phyloP scores from a whole-genome alignment of 345 rosid genomes.

The Tarenaya hassleriana region DNA sequence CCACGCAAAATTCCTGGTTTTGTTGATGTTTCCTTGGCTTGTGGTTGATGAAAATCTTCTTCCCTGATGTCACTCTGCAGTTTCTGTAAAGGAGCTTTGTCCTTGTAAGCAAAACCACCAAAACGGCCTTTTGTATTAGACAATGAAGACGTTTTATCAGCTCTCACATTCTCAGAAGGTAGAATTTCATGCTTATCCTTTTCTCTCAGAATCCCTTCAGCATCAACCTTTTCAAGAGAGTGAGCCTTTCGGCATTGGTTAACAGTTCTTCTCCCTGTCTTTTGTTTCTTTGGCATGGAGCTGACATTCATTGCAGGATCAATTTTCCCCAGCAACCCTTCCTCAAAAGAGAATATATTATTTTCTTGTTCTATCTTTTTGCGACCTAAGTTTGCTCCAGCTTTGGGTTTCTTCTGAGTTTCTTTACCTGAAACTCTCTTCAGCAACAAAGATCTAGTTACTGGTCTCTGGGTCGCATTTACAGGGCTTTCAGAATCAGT shows the following conservation, averaged over 20 bases:
- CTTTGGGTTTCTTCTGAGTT: constrained; percentile 28
- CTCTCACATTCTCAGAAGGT: constrained; percentile 28
- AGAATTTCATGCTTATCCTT: constrained; percentile 31
- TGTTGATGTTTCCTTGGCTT: constrained; percentile 30
- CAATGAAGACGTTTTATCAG: constrained; percentile 43
- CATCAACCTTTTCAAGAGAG: constrained; percentile 32
- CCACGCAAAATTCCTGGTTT: constrained; percentile 28
- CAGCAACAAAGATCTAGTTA: constrained; percentile 48
- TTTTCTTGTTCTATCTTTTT: constrained; percentile 31
- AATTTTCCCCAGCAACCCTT: constrained; percentile 33
- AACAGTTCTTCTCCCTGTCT: constrained; percentile 33
- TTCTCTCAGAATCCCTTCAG: constrained; percentile 34
- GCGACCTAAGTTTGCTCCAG: constrained; percentile 30
- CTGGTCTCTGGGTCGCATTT: constrained; percentile 41
- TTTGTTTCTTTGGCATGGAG: constrained; percentile 34
- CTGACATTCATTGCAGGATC: constrained; percentile 28
- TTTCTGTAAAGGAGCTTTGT: constrained; percentile 24
- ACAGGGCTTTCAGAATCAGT: constrained; percentile 67
- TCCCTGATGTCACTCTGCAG: constrained; percentile 28
- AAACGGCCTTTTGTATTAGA: constrained; percentile 32
- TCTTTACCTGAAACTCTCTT: constrained; percentile 36
- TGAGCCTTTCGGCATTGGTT: constrained; percentile 37
- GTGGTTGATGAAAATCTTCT: constrained; percentile 29
- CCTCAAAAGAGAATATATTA: constrained; percentile 49
- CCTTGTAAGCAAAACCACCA: constrained; percentile 25